Evolutionary conservation across 805 yeast genomes (phyloP).

Genomic region (Candida sakaeoensis): DNA sequence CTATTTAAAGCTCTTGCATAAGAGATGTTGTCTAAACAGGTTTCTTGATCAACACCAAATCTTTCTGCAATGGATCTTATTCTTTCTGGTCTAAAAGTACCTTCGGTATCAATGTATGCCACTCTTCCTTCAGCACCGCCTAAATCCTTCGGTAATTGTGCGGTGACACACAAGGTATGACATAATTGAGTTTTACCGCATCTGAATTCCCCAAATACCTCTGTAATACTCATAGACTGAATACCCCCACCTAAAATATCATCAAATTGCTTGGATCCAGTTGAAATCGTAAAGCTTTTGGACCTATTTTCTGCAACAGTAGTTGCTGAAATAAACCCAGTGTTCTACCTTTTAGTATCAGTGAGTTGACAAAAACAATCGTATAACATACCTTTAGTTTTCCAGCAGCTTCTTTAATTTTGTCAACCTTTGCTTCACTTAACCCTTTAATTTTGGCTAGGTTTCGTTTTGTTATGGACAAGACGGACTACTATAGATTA

Average conservation of each 20-base stretch:
- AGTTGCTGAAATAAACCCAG: constrained; percentile 15
- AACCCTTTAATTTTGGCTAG: constrained; percentile 15
- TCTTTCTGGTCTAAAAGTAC: constrained; percentile 17
- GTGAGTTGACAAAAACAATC: neutral
- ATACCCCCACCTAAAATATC: constrained; percentile 17
- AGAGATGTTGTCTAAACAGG: constrained; percentile 15
- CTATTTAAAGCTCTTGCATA: constrained; percentile 17
- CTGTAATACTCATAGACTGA: constrained; percentile 16
- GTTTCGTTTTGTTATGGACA: constrained; percentile 14
- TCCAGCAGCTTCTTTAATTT: constrained; percentile 16
- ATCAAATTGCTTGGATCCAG: constrained; percentile 16
- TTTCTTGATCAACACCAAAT: constrained; percentile 15
- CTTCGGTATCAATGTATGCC: constrained; percentile 17
- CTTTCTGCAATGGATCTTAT: constrained; percentile 15
- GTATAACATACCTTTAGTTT: constrained; percentile 13
- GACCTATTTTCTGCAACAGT: constrained; percentile 14
- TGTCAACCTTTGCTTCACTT: constrained; percentile 16
- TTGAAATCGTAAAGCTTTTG: constrained; percentile 10
- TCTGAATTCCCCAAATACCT: constrained; percentile 18
- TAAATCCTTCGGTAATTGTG: constrained; percentile 15
- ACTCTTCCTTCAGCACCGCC: constrained; percentile 19
- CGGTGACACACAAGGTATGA: constrained; percentile 16
- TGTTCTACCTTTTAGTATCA: constrained; percentile 7
- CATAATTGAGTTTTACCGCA: constrained; percentile 18
- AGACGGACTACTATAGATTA: constrained; percentile 11